These are phyloP conservation scores for Danielozyma ontarioensis DNA, from an alignment of 805 yeast genomes.

Conservation along the genomic window DNA sequence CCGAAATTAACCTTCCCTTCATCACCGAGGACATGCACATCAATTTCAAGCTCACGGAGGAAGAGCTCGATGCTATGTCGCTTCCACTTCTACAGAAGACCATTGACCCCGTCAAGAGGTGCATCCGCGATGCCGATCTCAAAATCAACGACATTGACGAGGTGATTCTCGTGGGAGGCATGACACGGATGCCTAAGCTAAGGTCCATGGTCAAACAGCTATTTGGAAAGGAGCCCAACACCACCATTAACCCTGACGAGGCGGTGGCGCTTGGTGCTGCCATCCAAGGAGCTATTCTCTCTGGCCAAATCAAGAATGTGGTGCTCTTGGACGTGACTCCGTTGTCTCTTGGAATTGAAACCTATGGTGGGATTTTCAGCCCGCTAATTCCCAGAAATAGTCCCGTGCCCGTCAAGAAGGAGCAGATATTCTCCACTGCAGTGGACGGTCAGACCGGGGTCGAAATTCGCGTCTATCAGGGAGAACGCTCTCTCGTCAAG, in stretches of 20 bases:
- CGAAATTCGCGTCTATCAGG: conserved; percentile 73
- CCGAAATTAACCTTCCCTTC: conserved; percentile 68
- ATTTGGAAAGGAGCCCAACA: conserved; percentile 62
- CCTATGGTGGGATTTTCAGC: conserved; percentile 79
- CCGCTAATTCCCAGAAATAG: conserved; percentile 75
- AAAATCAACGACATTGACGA: conserved; percentile 65
- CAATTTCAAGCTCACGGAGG: conserved; percentile 53
- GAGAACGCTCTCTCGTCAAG: conserved; percentile 73
- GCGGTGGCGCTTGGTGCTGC: conserved; percentile 29
- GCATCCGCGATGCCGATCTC: conserved; percentile 69
- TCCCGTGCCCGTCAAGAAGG: conserved; percentile 70
- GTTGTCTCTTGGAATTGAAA: conserved; percentile 58
- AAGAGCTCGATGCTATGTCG: conserved; percentile 63
- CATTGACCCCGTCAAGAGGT: conserved; percentile 67
- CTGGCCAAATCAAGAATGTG: conserved; percentile 22
- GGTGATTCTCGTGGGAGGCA: conserved; percentile 78
- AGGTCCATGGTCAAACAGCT: conserved; percentile 54
- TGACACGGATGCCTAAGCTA: conserved; percentile 86
- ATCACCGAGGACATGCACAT: conserved; percentile 59
- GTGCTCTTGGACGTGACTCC: conserved; percentile 25
- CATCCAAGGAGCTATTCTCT: conserved; percentile 23
- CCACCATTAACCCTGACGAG: conserved; percentile 73
- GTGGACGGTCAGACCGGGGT: conserved; percentile 85
- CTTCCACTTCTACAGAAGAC: conserved; percentile 63
- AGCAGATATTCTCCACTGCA: conserved; percentile 73